These are phyloP conservation scores for Eucalyptus viminalis DNA, from an alignment of 345 rosid species.

Conservation along the genomic window DNA sequence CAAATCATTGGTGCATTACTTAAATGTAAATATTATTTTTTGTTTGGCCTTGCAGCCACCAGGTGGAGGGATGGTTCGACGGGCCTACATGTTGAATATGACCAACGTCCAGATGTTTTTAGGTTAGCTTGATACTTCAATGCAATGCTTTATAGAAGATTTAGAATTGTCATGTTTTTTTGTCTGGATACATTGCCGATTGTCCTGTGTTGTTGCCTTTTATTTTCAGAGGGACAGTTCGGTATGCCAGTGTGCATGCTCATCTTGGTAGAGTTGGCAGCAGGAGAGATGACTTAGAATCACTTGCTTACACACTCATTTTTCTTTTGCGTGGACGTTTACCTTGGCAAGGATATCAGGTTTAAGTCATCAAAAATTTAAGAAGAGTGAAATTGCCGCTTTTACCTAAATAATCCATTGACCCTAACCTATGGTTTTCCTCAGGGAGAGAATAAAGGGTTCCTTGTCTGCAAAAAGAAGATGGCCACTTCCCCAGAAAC, in stretches of 20 bases:
- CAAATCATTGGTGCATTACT: background rate
- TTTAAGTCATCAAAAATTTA: background rate
- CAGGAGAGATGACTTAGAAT: slow-evolving; percentile 93
- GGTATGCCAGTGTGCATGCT: slow-evolving; percentile 97
- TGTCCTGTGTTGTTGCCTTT: background rate
- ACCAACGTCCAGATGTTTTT: slow-evolving; percentile 97
- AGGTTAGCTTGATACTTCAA: slow-evolving; percentile 24
- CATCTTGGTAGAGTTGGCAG: slow-evolving; percentile 98
- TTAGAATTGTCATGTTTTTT: background rate
- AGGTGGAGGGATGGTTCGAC: slow-evolving; percentile 80
- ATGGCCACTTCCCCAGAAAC: slow-evolving; percentile 97
- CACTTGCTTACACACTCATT: slow-evolving; percentile 95
- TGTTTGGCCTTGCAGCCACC: slow-evolving; percentile 43
- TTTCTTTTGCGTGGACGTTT: slow-evolving; percentile 95
- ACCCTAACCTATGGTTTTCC: slow-evolving; percentile 4
- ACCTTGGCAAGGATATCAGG: slow-evolving; percentile 99
- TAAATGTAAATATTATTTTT: background rate
- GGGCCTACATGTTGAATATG: slow-evolving; percentile 90
- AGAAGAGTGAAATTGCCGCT: background rate
- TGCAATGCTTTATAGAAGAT: background rate
- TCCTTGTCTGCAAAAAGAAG: slow-evolving; percentile 95
- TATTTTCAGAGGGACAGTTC: slow-evolving; percentile 73
- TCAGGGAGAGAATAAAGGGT: slow-evolving; percentile 95
- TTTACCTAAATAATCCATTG: background rate
- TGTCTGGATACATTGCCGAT: background rate